phyloP scores from a whole-genome alignment of 176 grass and related monocot species.

The Lolium rigidum region DNA sequence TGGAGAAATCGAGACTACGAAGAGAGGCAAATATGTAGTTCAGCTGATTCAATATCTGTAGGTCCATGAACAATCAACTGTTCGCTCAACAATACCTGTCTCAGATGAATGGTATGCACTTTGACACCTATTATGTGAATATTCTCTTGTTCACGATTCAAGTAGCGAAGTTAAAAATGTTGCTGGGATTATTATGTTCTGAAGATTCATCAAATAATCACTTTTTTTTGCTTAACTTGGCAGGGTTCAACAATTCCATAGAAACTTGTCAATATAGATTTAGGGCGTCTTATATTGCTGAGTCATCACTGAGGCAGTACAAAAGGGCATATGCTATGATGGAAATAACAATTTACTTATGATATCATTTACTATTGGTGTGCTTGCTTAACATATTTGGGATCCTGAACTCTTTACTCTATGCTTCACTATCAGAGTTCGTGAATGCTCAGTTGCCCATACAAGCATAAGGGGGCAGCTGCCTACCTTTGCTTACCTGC shows the following conservation, averaged over 20 bases:
- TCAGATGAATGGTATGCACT: constrained; percentile 41
- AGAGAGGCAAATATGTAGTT: constrained; percentile 87
- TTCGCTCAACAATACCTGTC: constrained; percentile 4
- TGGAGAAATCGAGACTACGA: constrained; percentile 75
- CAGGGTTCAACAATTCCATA: not conserved
- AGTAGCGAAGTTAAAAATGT: constrained; percentile 8
- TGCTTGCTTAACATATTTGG: constrained; percentile 19
- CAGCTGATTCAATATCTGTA: constrained; percentile 90
- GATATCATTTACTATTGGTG: not conserved
- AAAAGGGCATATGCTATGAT: not conserved
- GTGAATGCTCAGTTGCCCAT: not conserved
- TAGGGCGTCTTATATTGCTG: not conserved
- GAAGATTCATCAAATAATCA: constrained; percentile 15
- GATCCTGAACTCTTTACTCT: not conserved
- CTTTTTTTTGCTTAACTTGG: not conserved
- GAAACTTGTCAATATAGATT: not conserved
- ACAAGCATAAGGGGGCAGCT: not conserved
- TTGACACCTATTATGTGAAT: constrained; percentile 9
- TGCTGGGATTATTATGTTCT: not conserved
- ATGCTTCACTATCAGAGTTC: not conserved
- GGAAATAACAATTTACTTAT: constrained; percentile 4
- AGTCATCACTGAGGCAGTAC: constrained; percentile 13
- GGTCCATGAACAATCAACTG: constrained; percentile 1
- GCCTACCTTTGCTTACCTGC: not conserved
- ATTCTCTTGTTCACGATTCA: not conserved